phyloP scores from a whole-genome alignment of 225 moss, liverwort and hornwort genomes.

The Marchantia paleacea region DNA sequence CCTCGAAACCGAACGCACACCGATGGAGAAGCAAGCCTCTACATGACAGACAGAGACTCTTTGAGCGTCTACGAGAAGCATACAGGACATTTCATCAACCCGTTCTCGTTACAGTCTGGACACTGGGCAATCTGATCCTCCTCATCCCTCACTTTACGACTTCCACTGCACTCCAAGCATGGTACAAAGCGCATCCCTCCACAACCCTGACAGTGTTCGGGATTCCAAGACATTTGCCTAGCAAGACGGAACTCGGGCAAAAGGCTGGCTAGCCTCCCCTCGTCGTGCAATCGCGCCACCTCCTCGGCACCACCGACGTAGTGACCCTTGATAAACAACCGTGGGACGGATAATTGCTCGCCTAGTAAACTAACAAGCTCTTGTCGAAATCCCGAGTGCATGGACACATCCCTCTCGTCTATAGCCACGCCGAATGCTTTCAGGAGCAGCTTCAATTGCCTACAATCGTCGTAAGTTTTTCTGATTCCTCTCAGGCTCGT shows the following conservation, averaged over 20 bases:
- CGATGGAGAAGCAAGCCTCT: background rate
- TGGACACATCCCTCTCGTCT: conserved; percentile 70
- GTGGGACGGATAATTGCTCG: conserved; percentile 48
- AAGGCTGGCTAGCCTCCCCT: conserved; percentile 47
- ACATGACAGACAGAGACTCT: background rate
- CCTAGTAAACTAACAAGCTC: conserved; percentile 56
- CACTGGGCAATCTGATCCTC: conserved; percentile 50
- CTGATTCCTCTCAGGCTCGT: conserved; percentile 67
- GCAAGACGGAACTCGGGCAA: conserved; percentile 43
- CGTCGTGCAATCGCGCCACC: conserved; percentile 58
- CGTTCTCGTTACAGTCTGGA: conserved; percentile 63
- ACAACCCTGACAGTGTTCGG: conserved; percentile 53
- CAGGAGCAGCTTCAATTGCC: conserved; percentile 57
- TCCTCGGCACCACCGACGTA: conserved; percentile 65
- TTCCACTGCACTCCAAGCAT: conserved; percentile 59
- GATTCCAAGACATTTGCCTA: conserved; percentile 25
- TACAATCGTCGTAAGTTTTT: conserved; percentile 69
- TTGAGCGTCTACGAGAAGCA: conserved; percentile 38
- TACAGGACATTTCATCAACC: conserved; percentile 58
- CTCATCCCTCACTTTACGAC: conserved; percentile 63
- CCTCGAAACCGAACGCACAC: background rate
- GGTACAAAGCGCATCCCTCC: conserved; percentile 67
- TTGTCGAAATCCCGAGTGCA: conserved; percentile 63
- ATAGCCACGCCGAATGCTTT: conserved; percentile 59
- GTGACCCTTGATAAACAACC: conserved; percentile 56